These are phyloP conservation scores for Ganoderma sp. DNA, from an alignment of 1,284 basidiomycete genomes.

Conservation along the genomic window DNA sequence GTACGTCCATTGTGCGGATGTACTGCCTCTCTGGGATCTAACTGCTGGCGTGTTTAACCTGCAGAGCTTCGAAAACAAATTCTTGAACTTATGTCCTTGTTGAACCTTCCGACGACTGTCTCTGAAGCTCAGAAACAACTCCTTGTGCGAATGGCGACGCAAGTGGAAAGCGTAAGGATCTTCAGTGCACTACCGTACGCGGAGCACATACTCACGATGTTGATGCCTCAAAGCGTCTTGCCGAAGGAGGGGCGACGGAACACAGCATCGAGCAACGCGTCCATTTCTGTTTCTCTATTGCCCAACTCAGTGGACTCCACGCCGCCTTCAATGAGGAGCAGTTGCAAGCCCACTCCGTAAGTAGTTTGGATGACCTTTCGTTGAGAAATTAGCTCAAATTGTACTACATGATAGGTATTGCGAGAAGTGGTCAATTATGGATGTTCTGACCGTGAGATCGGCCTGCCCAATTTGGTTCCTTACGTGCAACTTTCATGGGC, in stretches of 20 bases:
- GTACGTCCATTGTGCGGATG: constrained; percentile 8
- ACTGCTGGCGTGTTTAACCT: constrained; percentile 6
- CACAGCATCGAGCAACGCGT: background rate
- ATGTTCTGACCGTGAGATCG: constrained; percentile 12
- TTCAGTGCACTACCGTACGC: no score
- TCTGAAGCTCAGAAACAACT: constrained; percentile 23
- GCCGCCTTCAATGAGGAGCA: background rate
- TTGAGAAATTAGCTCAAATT: background rate
- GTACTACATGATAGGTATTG: constrained; percentile 9
- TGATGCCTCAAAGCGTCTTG: constrained; percentile 10
- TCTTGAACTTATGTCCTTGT: constrained; percentile 50
- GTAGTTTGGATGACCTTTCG: background rate
- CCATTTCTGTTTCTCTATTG: constrained; percentile 15
- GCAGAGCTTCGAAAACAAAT: constrained; percentile 44
- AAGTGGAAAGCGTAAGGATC: constrained; percentile 18
- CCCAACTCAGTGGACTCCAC: constrained; percentile 17
- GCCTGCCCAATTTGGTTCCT: constrained; percentile 50
- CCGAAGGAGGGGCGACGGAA: background rate
- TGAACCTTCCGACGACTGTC: constrained; percentile 37
- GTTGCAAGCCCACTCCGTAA: background rate
- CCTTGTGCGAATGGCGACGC: constrained; percentile 10
- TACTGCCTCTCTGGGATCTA: background rate
- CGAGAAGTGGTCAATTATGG: constrained; percentile 25
- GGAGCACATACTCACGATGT: background rate
- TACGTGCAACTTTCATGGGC: constrained; percentile 66